These are phyloP conservation scores for Phascolomyces articulosus DNA, from an alignment of 371 early-diverging fungal genomes.

Conservation along the genomic window DNA sequence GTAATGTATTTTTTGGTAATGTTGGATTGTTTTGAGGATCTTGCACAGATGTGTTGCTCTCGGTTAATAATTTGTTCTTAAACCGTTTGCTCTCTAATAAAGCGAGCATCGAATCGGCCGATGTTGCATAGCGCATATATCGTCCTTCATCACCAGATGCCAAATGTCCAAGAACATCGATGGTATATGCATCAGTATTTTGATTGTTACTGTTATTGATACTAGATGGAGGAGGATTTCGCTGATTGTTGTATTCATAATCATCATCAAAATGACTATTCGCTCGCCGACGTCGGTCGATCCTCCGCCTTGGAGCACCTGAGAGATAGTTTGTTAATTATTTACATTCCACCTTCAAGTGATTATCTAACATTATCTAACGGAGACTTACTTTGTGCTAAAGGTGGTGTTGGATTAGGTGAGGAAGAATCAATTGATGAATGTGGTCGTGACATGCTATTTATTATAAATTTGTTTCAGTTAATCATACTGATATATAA, in stretches of 20 bases:
- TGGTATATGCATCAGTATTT: slow-evolving; percentile 7
- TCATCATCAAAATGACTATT: slow-evolving; percentile 8
- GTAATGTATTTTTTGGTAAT: slow-evolving; percentile 11
- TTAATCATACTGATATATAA: no score
- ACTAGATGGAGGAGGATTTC: neutral
- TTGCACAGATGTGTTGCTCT: slow-evolving; percentile 12
- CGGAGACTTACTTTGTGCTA: slow-evolving; percentile 2
- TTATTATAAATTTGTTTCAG: no score
- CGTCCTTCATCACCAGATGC: slow-evolving; percentile 59
- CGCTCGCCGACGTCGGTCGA: slow-evolving; percentile 8
- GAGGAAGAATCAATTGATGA: neutral
- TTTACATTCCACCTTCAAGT: no score
- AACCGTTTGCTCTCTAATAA: slow-evolving; percentile 73
- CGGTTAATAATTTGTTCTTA: slow-evolving; percentile 28
- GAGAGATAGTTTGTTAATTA: no score
- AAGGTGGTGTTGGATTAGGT: neutral
- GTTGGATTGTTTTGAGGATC: slow-evolving; percentile 24
- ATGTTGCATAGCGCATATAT: slow-evolving; percentile 75
- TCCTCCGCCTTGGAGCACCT: slow-evolving; percentile 3
- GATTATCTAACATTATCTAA: no score
- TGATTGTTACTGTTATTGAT: neutral
- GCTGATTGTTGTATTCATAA: neutral
- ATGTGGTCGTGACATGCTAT: slow-evolving; percentile 11
- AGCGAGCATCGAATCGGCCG: slow-evolving; percentile 77
- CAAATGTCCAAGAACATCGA: slow-evolving; percentile 15